These are phyloP conservation scores for Mycena chlorophos DNA, from an alignment of 768 basidiomycete genomes.

Conservation along the genomic window DNA sequence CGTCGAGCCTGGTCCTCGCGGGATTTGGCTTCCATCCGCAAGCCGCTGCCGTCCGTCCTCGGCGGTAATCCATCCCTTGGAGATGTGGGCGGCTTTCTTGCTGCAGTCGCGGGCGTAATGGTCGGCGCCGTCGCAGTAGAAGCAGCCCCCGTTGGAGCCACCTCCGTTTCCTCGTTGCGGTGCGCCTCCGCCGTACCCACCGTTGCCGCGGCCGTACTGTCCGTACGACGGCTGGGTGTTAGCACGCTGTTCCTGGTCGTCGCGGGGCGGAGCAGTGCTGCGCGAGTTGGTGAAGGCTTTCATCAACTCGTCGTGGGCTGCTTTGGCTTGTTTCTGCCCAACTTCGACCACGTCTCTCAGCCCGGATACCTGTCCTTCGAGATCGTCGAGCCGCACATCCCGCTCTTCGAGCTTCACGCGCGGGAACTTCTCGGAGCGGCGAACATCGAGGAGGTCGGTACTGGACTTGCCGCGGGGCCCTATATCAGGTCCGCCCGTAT, in stretches of 20 bases:
- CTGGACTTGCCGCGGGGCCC: too few relatives aligned
- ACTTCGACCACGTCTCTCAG: neutral
- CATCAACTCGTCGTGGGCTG: constrained; percentile 7
- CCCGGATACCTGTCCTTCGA: constrained; percentile 7
- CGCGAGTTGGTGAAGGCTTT: neutral
- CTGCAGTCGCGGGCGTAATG: constrained; percentile 6
- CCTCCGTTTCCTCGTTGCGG: neutral
- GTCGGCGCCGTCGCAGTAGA: constrained; percentile 10
- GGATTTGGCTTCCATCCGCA: constrained; percentile 6
- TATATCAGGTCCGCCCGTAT: too few relatives aligned
- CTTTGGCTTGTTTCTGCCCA: constrained; percentile 7
- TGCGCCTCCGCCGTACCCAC: neutral
- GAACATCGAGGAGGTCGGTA: too few relatives aligned
- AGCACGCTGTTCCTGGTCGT: constrained; percentile 5
- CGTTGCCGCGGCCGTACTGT: neutral
- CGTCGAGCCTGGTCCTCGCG: constrained; percentile 3
- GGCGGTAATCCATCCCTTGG: constrained; percentile 4
- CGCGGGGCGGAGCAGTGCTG: neutral
- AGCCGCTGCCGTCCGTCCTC: constrained; percentile 9
- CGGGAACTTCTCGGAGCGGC: constrained; percentile 10
- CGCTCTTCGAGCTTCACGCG: constrained; percentile 7
- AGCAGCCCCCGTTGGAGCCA: neutral
- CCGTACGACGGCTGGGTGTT: neutral
- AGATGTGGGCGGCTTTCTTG: neutral
- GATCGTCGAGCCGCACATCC: constrained; percentile 6